Percentiles rank a stretch among this genome's conserved stretches.
These are phyloP conservation scores for Candida saitoana DNA, from an alignment of 805 yeast genomes.

Conservation along the genomic window DNA sequence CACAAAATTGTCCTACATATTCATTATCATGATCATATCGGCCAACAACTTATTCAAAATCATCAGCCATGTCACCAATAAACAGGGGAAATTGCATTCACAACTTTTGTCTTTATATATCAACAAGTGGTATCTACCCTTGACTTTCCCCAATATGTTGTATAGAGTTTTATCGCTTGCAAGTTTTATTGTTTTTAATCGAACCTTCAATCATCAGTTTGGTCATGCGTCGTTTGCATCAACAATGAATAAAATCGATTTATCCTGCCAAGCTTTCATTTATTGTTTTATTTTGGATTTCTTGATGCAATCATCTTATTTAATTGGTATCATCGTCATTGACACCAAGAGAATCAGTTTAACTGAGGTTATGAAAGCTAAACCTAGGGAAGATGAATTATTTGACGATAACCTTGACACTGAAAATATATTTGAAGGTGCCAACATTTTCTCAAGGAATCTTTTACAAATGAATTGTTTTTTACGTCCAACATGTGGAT, in stretches of 20 bases:
- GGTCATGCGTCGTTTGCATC: background rate
- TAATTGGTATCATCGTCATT: conserved; percentile 60
- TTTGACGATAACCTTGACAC: conserved; percentile 5
- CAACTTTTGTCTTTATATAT: conserved; percentile 6
- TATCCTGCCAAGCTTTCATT: conserved; percentile 19
- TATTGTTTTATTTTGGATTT: conserved; percentile 56
- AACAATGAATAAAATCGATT: background rate
- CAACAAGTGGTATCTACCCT: conserved; percentile 7
- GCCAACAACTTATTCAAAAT: conserved; percentile 27
- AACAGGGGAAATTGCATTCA: conserved; percentile 10
- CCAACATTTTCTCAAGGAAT: conserved; percentile 22
- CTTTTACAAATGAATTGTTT: conserved; percentile 16
- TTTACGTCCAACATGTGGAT: conserved; percentile 16
- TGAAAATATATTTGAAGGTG: conserved; percentile 15
- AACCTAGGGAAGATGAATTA: conserved; percentile 3
- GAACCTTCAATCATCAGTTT: background rate
- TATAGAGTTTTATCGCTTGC: background rate
- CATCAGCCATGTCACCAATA: conserved; percentile 25
- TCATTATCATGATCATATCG: conserved; percentile 24
- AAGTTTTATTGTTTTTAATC: background rate
- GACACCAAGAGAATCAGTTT: conserved; percentile 64
- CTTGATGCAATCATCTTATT: conserved; percentile 57
- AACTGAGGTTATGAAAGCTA: conserved; percentile 44
- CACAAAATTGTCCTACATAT: conserved; percentile 18
- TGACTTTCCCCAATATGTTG: background rate